phyloP scores from a whole-genome alignment of 352 stramenopile species.

The Pythium scleroteichum region DNA sequence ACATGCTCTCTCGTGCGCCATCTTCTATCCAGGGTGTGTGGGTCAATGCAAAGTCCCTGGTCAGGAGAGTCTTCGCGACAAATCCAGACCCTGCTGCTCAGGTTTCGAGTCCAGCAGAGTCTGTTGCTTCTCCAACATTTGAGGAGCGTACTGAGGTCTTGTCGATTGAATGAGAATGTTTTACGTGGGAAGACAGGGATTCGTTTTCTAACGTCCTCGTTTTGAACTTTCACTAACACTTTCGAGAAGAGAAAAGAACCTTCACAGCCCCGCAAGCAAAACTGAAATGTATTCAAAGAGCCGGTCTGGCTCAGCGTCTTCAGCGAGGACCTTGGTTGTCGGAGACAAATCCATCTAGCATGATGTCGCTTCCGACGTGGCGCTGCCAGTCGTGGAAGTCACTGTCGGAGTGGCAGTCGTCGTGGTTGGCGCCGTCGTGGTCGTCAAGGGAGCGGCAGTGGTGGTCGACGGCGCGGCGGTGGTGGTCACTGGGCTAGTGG shows the following conservation, averaged over 20 bases:
- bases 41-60: constrained; percentile 23
- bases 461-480: constrained; percentile 6
- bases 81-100: background rate
- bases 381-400: background rate
- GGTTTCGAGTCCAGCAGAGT: background rate
- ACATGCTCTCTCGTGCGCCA: constrained; percentile 19
- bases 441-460: background rate
- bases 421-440: background rate
- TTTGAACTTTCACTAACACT: too few relatives aligned
- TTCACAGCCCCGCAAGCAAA: too few relatives aligned
- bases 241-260: too few relatives aligned
- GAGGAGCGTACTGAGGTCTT: constrained; percentile 6
- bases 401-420: background rate
- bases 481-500: constrained; percentile 6
- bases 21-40: constrained; percentile 25
- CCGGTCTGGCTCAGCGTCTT: too few relatives aligned
- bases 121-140: background rate
- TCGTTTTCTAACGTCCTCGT: too few relatives aligned
- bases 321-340: background rate
- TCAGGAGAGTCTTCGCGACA: constrained; percentile 2
- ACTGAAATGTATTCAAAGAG: too few relatives aligned
- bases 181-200: too few relatives aligned
- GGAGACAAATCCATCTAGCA: background rate
- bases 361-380: background rate
- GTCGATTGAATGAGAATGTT: constrained; percentile 6